Percentiles rank a stretch among this genome's conserved stretches.
These are phyloP conservation scores for Hapsidospora chrysogenum DNA, from an alignment of 495 filamentous ascomycete genomes.

Conservation along the genomic window DNA sequence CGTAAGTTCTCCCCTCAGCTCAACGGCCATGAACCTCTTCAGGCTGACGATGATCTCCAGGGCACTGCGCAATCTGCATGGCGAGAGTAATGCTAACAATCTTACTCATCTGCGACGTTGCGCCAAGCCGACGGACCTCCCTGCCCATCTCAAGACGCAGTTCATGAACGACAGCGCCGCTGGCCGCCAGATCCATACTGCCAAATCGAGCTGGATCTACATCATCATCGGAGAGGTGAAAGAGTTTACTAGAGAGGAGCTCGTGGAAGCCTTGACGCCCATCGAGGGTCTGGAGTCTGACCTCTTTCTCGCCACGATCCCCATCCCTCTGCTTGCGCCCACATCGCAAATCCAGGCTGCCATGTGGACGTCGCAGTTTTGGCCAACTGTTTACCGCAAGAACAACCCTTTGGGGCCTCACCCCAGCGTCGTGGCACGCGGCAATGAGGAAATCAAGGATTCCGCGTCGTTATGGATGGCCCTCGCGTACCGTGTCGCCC, in stretches of 20 bases:
- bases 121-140: slow-evolving; percentile 53
- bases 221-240: slow-evolving; percentile 26
- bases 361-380: slow-evolving; percentile 58
- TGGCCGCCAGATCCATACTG: slow-evolving; percentile 25
- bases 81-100: slow-evolving; percentile 39
- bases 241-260: slow-evolving; percentile 20
- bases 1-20: slow-evolving; percentile 19
- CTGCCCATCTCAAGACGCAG: slow-evolving; percentile 27
- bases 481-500: slow-evolving; percentile 48
- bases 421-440: slow-evolving; percentile 38
- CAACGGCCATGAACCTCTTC: not conserved
- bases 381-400: slow-evolving; percentile 79
- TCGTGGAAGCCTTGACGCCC: slow-evolving; percentile 13
- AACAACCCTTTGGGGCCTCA: slow-evolving; percentile 64
- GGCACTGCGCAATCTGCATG: slow-evolving; percentile 27
- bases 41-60: slow-evolving; percentile 13
- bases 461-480: slow-evolving; percentile 45
- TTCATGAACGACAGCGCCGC: slow-evolving; percentile 28
- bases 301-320: slow-evolving; percentile 32
- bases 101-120: slow-evolving; percentile 71
- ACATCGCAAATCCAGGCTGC: slow-evolving; percentile 58
- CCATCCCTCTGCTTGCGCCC: slow-evolving; percentile 60
- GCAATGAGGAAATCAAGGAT: slow-evolving; percentile 37
- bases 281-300: slow-evolving; percentile 23
- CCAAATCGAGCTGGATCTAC: slow-evolving; percentile 29